Percentiles rank a stretch among this genome's conserved stretches.
These are phyloP conservation scores for Quercus lobata DNA, from an alignment of 331 rosid species.

Conservation along the genomic window DNA sequence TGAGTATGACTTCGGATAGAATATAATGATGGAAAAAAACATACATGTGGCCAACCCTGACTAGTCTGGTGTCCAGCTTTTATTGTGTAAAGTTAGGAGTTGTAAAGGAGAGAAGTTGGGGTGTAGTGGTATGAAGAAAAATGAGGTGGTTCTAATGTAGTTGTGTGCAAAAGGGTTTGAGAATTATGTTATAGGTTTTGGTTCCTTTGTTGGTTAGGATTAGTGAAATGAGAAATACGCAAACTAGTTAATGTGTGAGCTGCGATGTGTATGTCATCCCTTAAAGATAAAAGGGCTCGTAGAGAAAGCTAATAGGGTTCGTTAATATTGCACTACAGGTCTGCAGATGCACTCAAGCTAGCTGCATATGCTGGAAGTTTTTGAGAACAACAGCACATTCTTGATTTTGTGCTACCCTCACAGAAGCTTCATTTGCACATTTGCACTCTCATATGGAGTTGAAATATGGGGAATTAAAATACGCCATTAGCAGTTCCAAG, in stretches of 20 bases:
- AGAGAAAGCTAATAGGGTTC: neutral
- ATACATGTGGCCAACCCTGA: too few species aligned
- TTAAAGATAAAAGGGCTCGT: neutral
- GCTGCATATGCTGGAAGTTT: neutral
- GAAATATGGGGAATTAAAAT: neutral
- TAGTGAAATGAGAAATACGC: neutral
- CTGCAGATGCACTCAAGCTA: neutral
- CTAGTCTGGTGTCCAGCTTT: neutral
- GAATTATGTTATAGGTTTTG: neutral
- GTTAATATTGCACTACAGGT: too few species aligned
- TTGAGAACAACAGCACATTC: too few species aligned
- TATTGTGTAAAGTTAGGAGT: neutral
- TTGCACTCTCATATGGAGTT: neutral
- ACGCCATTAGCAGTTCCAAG: neutral
- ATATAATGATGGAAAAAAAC: too few species aligned
- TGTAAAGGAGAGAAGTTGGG: neutral
- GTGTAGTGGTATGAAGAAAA: neutral
- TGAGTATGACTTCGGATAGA: too few species aligned
- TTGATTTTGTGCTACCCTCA: neutral
- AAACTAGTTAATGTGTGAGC: neutral
- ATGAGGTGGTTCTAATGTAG: neutral
- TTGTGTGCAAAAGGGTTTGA: neutral
- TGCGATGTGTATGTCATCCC: neutral
- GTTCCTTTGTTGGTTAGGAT: neutral
- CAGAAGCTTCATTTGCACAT: neutral